A percentile compares a stretch with the other conserved stretches of the same genome.
Evolutionary conservation across 2,329 filamentous ascomycete genomes (phyloP).

Genomic region (Thyridium curvatum): DNA sequence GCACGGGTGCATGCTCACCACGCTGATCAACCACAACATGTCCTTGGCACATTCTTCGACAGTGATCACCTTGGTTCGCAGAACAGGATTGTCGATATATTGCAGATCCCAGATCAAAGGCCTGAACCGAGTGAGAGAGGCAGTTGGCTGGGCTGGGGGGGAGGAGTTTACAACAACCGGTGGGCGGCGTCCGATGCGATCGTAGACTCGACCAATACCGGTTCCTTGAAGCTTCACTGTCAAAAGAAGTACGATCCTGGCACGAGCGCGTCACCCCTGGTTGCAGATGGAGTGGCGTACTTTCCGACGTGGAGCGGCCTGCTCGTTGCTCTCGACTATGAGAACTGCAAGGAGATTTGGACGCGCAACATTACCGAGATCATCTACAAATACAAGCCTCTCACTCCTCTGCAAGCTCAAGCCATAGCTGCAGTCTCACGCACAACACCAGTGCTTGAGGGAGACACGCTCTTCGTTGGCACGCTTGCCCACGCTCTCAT

Average conservation of each 20-base stretch:
- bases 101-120: too few relatives aligned
- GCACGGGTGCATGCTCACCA: too few relatives aligned
- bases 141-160: constrained; percentile 12
- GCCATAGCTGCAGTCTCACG: constrained; percentile 3
- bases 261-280: constrained; percentile 11
- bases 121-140: not conserved
- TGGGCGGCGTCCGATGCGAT: constrained; percentile 8
- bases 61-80: too few relatives aligned
- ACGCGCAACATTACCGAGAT: constrained; percentile 18
- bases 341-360: constrained; percentile 17
- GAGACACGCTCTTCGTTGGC: constrained; percentile 21
- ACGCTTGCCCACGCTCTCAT: constrained; percentile 17
- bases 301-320: constrained; percentile 23
- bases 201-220: constrained; percentile 6
- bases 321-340: constrained; percentile 22
- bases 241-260: constrained; percentile 6
- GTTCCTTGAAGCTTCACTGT: constrained; percentile 6
- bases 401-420: constrained; percentile 4
- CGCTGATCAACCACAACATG: too few relatives aligned
- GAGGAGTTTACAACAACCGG: constrained; percentile 11
- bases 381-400: constrained; percentile 9
- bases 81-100: too few relatives aligned
- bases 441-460: constrained; percentile 11
- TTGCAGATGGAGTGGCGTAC: constrained; percentile 13
- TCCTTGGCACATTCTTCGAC: too few relatives aligned